Base-by-base conservation (phyloP, 1,139 yeast species). In the Pneumocystis murina region DNA sequence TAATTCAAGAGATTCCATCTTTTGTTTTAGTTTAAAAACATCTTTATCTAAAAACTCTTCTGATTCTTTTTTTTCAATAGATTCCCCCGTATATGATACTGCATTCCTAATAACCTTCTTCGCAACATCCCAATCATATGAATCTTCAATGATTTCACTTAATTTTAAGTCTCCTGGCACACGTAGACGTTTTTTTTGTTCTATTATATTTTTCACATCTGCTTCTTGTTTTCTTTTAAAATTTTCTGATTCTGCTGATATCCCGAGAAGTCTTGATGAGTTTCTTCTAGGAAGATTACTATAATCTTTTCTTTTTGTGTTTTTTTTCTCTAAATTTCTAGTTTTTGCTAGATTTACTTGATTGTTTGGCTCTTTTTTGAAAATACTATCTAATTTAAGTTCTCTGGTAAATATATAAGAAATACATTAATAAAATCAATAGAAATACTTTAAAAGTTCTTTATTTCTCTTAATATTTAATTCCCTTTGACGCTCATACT, bases 401-500 rank as follows among this genome's bases (percentile, higher is more conserved):
- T 62, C 59, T 35, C 35, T 33, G 54, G 30, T 5, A 10, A 35
- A 38, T 39, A 39, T 36, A n/a, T 61, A 30, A 20, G 64, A 41
- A 3, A 41, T 41, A 41, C 67, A 59, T 4, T 62, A 48, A 17
- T 63, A 70, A 55, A 75, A 76, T 28, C 30, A 82, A 69, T 66
- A 80, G 81, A 62, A 82, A 71, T 64, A 79, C 77, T 68, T 76
- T 62, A 82, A 71, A 30, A 82, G 73, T 65, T 79, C 82, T 70
- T 79, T 79, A 68, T 82, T 82, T 65, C 85, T 74, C 62, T 79
- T 82, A 58, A 82, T 82, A 69, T 82, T 82, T 61, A 78, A 87
- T 70, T 81, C 84, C 66, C 94, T 77, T 70, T 84, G 85, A 69
- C 77, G 80, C 73, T 87, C 94, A 71, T 86, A 85, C 55, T 84